A percentile compares a stretch with the other conserved stretches of the same genome.
phyloP scores from a whole-genome alignment of 768 basidiomycete species.

The Ramaria rubella region DNA sequence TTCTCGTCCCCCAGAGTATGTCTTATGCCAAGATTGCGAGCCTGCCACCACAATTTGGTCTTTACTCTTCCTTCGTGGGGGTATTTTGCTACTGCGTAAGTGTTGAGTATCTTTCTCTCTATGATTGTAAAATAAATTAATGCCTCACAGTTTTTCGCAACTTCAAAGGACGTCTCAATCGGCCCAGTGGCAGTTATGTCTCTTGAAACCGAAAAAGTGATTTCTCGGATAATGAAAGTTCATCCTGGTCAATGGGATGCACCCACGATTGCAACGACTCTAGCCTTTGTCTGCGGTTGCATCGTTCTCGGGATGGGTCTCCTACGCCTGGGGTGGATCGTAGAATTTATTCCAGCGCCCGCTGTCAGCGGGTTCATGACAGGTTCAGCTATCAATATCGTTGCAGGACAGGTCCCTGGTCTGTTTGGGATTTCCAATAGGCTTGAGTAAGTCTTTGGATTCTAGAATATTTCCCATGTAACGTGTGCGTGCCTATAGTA shows the following conservation, averaged over 20 bases:
- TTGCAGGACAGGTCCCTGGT: constrained; percentile 80
- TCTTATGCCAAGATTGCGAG: constrained; percentile 84
- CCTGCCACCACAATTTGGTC: constrained; percentile 79
- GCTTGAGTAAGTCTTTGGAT: constrained; percentile 54
- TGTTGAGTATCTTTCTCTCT: constrained; percentile 5
- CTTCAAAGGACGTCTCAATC: constrained; percentile 98
- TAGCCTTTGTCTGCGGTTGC: constrained; percentile 86
- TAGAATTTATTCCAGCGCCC: constrained; percentile 88
- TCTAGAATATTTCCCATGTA: constrained; percentile 2
- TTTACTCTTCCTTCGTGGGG: constrained; percentile 92
- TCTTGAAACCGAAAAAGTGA: constrained; percentile 81
- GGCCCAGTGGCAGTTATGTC: constrained; percentile 99
- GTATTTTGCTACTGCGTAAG: constrained; percentile 76
- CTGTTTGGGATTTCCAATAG: constrained; percentile 76
- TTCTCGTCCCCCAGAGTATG: constrained; percentile 91
- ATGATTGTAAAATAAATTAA: background rate
- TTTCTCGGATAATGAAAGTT: constrained; percentile 50
- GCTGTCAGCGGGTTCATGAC: constrained; percentile 96
- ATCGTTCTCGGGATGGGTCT: constrained; percentile 88
- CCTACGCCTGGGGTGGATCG: constrained; percentile 85
- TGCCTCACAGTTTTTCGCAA: constrained; percentile 73
- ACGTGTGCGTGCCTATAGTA: constrained; percentile 38
- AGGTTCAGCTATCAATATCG: constrained; percentile 92
- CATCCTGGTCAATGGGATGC: constrained; percentile 52
- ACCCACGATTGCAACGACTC: constrained; percentile 73